Base-by-base conservation (phyloP, 2,329 filamentous ascomycete genomes). In the Cordyceps fumosorosea region DNA sequence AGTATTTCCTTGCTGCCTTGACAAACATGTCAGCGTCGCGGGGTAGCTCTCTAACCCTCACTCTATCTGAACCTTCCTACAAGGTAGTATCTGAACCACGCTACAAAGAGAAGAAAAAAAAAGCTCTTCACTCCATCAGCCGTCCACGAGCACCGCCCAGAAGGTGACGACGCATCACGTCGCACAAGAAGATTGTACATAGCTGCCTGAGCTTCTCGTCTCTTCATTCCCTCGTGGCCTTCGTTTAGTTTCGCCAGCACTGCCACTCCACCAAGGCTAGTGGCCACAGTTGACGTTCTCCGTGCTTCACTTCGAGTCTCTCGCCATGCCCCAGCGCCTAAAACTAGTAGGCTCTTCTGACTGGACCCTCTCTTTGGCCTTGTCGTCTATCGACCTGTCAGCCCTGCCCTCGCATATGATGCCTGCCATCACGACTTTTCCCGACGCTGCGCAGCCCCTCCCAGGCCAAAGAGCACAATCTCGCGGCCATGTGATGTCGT, bases 401-500 rank as follows among this genome's bases (percentile, higher is more conserved):
- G 55, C 55, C 55, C 26, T 57, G 44, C 29, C 50, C 50, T 48
- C 57, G 18, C 57, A 47, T 54, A 24, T 45, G 40, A 58, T 58
- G 42, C 56, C 7, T 57, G 29, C 6, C 47, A 59, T 59, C 56
- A 59, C 47, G 56, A 44, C 47, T 11, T 29, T 20, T 37, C 47
- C 47, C 47, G 47, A 29, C 34, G 22, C 26, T n/a, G 16, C 37
- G n/a, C n/a, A 16, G 16, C 34, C 32, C 14, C 45, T 34, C 18
- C 29, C 44, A 26, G 29, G 53, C 57, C 57, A 60, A 60, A 48
- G 50, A 32, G 40, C 48, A 60, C 48, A 48, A 52, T 26, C 32
- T 40, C 14, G 4, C 44, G 42, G 16, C 56, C 56, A 60, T 60
- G 57, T 60, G 57, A 60, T 60, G 57, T 24, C 50, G 48, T 60